phyloP scores from a whole-genome alignment of 2,329 filamentous ascomycete species.

The Venturia aucupariae region DNA sequence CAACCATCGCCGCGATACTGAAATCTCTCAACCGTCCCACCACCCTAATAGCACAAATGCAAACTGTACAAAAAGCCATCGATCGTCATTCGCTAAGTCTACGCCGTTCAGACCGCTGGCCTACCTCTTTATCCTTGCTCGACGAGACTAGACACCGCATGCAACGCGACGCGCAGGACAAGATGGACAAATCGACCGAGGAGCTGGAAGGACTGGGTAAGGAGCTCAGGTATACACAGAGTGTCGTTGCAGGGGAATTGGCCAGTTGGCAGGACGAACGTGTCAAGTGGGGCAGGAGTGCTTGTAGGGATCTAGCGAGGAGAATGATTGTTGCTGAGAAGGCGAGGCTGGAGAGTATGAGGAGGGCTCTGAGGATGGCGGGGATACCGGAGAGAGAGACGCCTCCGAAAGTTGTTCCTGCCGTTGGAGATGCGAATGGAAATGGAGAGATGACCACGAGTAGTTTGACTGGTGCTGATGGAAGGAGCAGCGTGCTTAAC shows the following conservation, averaged over 20 bases:
- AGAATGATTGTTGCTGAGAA: constrained; percentile 73
- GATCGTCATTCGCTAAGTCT: constrained; percentile 70
- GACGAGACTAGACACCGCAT: constrained; percentile 80
- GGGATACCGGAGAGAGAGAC: constrained; percentile 16
- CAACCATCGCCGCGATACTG: constrained; percentile 74
- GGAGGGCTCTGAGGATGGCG: constrained; percentile 60
- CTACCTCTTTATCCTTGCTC: constrained; percentile 54
- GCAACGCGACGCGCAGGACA: constrained; percentile 76
- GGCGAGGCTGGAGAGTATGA: constrained; percentile 70
- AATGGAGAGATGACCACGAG: background rate
- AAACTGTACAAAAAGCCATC: constrained; percentile 62
- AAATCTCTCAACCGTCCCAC: constrained; percentile 69
- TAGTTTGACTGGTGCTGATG: background rate
- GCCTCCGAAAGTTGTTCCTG: background rate
- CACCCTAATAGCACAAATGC: constrained; percentile 67
- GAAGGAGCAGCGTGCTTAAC: background rate
- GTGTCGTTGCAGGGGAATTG: constrained; percentile 82
- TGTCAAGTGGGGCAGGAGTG: constrained; percentile 63
- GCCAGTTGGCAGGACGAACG: constrained; percentile 92
- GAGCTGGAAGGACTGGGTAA: constrained; percentile 67
- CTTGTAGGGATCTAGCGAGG: constrained; percentile 66
- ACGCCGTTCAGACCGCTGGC: constrained; percentile 67
- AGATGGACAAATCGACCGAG: constrained; percentile 57
- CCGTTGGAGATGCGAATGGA: background rate
- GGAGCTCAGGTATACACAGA: constrained; percentile 85